Evolutionary conservation across 768 basidiomycete genomes (phyloP), one percentile per base, ranked within the genome.

Genomic region (Macrocybe gigantea): DNA sequence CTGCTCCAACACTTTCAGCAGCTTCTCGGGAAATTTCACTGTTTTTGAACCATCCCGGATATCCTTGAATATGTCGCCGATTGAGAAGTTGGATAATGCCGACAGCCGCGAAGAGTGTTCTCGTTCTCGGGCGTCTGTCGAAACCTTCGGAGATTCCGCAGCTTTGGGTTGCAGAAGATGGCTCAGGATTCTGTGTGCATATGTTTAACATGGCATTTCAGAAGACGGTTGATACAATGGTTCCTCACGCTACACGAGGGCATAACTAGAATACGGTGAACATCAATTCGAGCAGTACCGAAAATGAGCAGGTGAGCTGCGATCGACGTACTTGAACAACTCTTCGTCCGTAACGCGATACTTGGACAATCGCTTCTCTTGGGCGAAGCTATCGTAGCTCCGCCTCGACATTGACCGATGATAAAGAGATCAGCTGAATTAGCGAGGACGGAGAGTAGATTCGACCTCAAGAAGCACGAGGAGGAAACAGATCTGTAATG

Each of bases 1-100:
- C 67, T 83, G 79, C 63, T 96, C 93, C 52, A 99, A 69, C 6
- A 89, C 85, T 67, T 93, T 97, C 48, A 97, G 62, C 50, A 96
- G 70, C 66, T 93, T 93, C 68, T 97, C 93, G 0, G 95, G 94
- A 64, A 94, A 97, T 62, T 89, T 91, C 60, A 89, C 87, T 51
- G 81, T 87, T 70, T 88, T 92, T 46, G 82, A 79, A 5, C 88
- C 84, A 65, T 85, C 86, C 51, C 82, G 67, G 48, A 81, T 76
- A 56, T 88, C 89, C 62, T 83, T 83, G 71, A 89, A 88, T 63
- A 91, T 72, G 62, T 92, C 90, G 22, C 82, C 80, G 49, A 93
- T 79, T 9, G 77, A 78, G 53, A 79, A 79, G 52, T 75, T 75
- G 22, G 78, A 76, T n/a, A 90, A 69, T 5, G 87, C 83, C 1